phyloP scores from a whole-genome alignment of 2,329 filamentous ascomycete genomes.

The Cordyceps javanica region DNA sequence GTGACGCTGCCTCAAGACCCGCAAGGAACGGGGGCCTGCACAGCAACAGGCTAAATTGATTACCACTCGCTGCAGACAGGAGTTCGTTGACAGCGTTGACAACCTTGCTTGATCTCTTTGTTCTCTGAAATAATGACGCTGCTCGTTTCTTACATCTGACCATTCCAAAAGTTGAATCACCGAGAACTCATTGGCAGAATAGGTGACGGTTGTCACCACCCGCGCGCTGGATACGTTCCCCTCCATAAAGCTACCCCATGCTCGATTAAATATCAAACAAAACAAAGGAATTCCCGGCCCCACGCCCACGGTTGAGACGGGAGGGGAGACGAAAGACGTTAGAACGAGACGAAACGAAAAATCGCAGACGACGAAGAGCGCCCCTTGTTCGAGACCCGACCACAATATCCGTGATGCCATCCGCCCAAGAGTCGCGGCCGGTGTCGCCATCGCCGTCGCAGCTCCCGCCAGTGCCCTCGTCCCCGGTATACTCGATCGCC shows the following conservation, averaged over 20 bases:
- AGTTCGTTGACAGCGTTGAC: not conserved
- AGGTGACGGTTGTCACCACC: not conserved
- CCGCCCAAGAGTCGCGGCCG: constrained; percentile 28
- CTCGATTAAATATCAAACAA: constrained; percentile 1
- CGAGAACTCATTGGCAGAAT: not conserved
- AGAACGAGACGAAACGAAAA: not conserved
- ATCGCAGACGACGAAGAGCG: not conserved
- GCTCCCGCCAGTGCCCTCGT: constrained; percentile 54
- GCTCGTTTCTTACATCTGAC: too few species aligned
- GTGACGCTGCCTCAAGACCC: constrained; percentile 7
- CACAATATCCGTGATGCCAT: constrained; percentile 24
- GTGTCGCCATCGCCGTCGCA: constrained; percentile 49
- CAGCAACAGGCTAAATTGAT: constrained; percentile 4
- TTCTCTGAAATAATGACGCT: too few species aligned
- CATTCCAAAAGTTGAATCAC: not conserved
- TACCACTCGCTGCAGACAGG: not conserved
- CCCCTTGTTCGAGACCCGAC: not conserved
- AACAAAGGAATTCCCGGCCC: constrained; percentile 3
- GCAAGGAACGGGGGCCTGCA: not conserved
- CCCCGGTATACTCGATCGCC: constrained; percentile 57
- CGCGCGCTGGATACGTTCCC: not conserved
- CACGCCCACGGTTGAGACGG: not conserved
- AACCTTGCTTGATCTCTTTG: not conserved
- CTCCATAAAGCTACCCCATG: constrained; percentile 4
- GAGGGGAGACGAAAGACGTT: constrained; percentile 5